These are phyloP conservation scores for Pythium utonaiense DNA, from an alignment of 352 stramenopile genomes.

Conservation along the genomic window DNA sequence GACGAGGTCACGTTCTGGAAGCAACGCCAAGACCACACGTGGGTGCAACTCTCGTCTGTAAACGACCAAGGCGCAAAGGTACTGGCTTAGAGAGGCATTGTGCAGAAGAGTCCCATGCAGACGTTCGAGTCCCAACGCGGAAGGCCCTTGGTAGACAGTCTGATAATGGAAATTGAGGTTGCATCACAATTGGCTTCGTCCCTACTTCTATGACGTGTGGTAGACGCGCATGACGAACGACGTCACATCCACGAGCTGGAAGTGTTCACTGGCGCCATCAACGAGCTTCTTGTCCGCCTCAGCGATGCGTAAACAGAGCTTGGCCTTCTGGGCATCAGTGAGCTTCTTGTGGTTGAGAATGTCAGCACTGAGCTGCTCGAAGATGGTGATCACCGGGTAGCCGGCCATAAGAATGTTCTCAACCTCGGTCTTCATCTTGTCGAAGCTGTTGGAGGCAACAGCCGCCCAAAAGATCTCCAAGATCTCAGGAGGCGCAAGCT, in stretches of 20 bases:
- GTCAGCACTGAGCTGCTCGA: constrained; percentile 87
- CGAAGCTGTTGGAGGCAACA: constrained; percentile 80
- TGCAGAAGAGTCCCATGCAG: constrained; percentile 1
- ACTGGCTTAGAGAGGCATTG: constrained; percentile 21
- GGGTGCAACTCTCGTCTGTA: constrained; percentile 70
- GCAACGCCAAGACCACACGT: constrained; percentile 52
- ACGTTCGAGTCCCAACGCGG: background rate
- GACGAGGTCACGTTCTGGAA: constrained; percentile 85
- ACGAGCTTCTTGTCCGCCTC: constrained; percentile 96
- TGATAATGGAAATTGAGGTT: background rate
- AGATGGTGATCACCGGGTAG: constrained; percentile 91
- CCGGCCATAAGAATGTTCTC: constrained; percentile 90
- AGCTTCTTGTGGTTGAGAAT: constrained; percentile 75
- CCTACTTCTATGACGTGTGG: constrained; percentile 29
- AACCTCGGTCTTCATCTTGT: constrained; percentile 89
- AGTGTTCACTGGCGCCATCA: constrained; percentile 94
- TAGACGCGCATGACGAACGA: constrained; percentile 82
- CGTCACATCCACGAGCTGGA: constrained; percentile 95
- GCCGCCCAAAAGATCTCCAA: constrained; percentile 76
- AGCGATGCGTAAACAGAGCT: constrained; percentile 92
- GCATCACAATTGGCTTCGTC: background rate
- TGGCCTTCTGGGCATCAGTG: constrained; percentile 90
- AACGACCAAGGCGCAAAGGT: constrained; percentile 57
- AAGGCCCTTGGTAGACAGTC: background rate
- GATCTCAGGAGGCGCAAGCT: constrained; percentile 76